Evolutionary conservation across 805 yeast species (phyloP), one percentile per base, ranked within the genome.

Genomic region (Monosporozyma solicola): DNA sequence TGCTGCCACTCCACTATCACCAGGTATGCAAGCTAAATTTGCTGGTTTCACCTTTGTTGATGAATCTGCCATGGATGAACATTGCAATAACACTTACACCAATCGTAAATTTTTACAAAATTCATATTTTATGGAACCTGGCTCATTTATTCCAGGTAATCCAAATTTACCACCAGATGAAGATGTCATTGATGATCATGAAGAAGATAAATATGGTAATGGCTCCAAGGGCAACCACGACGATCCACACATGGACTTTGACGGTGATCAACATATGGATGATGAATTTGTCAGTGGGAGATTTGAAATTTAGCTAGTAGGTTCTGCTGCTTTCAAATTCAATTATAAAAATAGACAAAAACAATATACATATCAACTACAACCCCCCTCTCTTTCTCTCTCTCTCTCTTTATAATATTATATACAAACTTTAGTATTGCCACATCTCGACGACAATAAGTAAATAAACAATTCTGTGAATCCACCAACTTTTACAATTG

Each of bases 41-140:
- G 89, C 88, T 62, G 99, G 99, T 0, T 94, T 94, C 69, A 94
- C 99, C 0, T 94, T 87, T 69, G 97, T 92, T 49, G 97, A 91
- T 68, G 97, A 87, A 57, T 85, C 95, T 27, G 80, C 95, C 32
- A 83, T 92, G 77, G 96, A 91, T 63, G 97, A 91, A 60, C 87
- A 86, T 69, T 85, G 85, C 61, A 70, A 72, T 49, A 67, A 63
- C 24, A 66, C 68, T 16, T 65, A 67, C 51, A 66, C 57, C 54
- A 66, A 60, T 48, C 56, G 62, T 61, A 59, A 73, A 65, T 59
- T 70, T 52, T 52, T 67, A 51, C 69, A 69, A 59, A 65, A 62
- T 61, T 62, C 77, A 55, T 57, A 71, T 57, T 62, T 69, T 69
- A 49, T 76, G 72, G 80, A 75, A 51, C 82, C 80, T 15, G 91